phyloP scores from a whole-genome alignment of 768 basidiomycete species.

The Kockovaella imperatae region DNA sequence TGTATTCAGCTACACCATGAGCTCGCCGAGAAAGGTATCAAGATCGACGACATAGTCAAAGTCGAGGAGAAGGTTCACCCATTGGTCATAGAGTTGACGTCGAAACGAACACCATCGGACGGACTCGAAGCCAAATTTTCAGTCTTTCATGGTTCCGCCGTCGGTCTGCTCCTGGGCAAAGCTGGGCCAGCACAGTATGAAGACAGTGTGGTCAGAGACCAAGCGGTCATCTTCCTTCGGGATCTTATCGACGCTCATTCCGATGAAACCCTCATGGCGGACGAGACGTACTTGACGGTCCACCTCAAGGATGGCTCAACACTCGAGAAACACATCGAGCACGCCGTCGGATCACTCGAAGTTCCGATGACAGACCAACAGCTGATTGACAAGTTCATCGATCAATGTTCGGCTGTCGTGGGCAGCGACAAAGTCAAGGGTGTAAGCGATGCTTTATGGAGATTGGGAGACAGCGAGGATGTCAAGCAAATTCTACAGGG shows the following conservation, averaged over 20 bases:
- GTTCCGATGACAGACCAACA: neutral
- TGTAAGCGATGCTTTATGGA: too few relatives aligned
- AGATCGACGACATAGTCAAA: neutral
- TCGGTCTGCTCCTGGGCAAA: neutral
- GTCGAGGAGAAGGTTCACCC: neutral
- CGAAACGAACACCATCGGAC: neutral
- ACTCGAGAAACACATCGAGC: neutral
- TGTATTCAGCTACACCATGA: neutral
- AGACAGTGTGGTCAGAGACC: neutral
- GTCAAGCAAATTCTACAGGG: too few relatives aligned
- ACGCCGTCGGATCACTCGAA: neutral
- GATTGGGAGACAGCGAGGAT: too few relatives aligned
- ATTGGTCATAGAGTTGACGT: slow-evolving; percentile 1
- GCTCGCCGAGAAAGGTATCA: too few relatives aligned
- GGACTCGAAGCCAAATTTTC: slow-evolving; percentile 1
- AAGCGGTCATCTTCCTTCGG: neutral
- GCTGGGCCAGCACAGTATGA: neutral
- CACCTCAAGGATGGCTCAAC: neutral
- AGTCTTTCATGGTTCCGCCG: neutral
- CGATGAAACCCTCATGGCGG: neutral
- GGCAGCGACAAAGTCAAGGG: too few relatives aligned
- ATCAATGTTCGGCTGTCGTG: too few relatives aligned
- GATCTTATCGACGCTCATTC: neutral
- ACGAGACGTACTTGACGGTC: neutral
- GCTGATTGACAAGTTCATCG: neutral